Evolutionary conservation across 768 basidiomycete genomes (phyloP).

Genomic region (Strobilomyces dryophilus): DNA sequence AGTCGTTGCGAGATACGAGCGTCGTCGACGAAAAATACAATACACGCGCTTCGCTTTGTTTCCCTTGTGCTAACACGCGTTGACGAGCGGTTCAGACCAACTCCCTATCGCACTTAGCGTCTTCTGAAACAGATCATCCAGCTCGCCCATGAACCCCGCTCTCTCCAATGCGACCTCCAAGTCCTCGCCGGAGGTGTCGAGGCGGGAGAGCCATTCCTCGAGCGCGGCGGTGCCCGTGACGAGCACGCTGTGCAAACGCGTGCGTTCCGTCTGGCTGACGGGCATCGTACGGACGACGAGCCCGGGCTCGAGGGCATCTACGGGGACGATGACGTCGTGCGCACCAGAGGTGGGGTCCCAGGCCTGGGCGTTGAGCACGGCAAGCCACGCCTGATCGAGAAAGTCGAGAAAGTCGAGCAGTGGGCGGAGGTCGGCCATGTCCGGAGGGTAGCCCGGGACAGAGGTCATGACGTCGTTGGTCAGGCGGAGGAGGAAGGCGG

Average conservation of each 20-base stretch:
- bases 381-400: slow-evolving; percentile 71
- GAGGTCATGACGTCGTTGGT: slow-evolving; percentile 62
- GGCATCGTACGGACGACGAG: slow-evolving; percentile 39
- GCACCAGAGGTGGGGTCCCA: slow-evolving; percentile 55
- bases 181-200: slow-evolving; percentile 25
- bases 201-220: slow-evolving; percentile 66
- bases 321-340: slow-evolving; percentile 43
- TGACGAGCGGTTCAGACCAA: slow-evolving; percentile 28
- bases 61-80: slow-evolving; percentile 18
- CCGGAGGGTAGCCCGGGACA: slow-evolving; percentile 57
- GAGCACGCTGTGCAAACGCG: slow-evolving; percentile 65
- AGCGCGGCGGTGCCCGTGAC: slow-evolving; percentile 53
- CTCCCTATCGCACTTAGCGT: slow-evolving; percentile 61
- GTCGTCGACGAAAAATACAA: too few relatives aligned
- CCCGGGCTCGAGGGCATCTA: slow-evolving; percentile 28
- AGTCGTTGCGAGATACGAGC: too few relatives aligned
- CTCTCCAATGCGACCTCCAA: slow-evolving; percentile 39
- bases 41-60: too few relatives aligned
- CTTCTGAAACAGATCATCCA: slow-evolving; percentile 58
- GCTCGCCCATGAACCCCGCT: slow-evolving; percentile 55
- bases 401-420: slow-evolving; percentile 68
- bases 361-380: slow-evolving; percentile 56
- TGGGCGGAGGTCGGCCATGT: slow-evolving; percentile 40
- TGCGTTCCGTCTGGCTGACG: slow-evolving; percentile 66
- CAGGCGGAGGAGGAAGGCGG: slow-evolving; percentile 63